These are phyloP conservation scores for Globisporangium perplexum DNA, from an alignment of 352 stramenopile genomes.

Conservation along the genomic window DNA sequence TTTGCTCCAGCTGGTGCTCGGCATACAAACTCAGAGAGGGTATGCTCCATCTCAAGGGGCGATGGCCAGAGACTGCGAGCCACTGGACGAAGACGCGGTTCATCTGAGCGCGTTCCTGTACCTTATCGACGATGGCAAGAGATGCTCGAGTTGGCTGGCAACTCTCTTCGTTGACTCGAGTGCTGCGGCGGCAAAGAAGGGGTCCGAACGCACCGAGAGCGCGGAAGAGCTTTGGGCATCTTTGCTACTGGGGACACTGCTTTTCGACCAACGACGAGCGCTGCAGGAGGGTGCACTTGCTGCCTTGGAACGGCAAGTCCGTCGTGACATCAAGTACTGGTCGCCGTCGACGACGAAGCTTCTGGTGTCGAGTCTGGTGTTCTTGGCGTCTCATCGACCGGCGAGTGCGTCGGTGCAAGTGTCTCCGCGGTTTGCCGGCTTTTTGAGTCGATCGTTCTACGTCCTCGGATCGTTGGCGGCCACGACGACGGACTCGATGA, in stretches of 20 bases:
- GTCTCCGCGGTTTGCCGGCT: constrained; percentile 15
- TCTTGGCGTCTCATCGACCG: constrained; percentile 38
- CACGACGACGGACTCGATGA: constrained; percentile 68
- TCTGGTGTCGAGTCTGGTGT: constrained; percentile 58
- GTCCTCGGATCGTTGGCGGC: constrained; percentile 38
- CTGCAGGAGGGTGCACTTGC: constrained; percentile 18
- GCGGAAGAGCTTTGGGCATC: constrained; percentile 24
- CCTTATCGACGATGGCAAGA: constrained; percentile 19
- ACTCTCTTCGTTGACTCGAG: constrained; percentile 23
- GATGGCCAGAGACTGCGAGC: not conserved
- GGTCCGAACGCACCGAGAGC: not conserved
- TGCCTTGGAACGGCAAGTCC: constrained; percentile 36
- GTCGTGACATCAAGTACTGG: constrained; percentile 21
- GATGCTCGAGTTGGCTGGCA: constrained; percentile 26
- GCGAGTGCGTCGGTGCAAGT: not conserved
- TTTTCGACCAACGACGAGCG: constrained; percentile 26
- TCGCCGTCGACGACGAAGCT: constrained; percentile 25
- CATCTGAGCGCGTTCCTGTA: constrained; percentile 29
- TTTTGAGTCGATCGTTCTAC: constrained; percentile 39
- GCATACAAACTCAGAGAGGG: constrained; percentile 18
- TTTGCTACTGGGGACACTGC: constrained; percentile 28
- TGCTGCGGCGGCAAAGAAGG: not conserved
- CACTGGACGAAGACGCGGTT: constrained; percentile 7
- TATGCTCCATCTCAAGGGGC: constrained; percentile 10
- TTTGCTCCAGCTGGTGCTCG: constrained; percentile 34